These are phyloP conservation scores for Xylaria sp. DNA, from an alignment of 2,329 filamentous ascomycete species.

Conservation along the genomic window DNA sequence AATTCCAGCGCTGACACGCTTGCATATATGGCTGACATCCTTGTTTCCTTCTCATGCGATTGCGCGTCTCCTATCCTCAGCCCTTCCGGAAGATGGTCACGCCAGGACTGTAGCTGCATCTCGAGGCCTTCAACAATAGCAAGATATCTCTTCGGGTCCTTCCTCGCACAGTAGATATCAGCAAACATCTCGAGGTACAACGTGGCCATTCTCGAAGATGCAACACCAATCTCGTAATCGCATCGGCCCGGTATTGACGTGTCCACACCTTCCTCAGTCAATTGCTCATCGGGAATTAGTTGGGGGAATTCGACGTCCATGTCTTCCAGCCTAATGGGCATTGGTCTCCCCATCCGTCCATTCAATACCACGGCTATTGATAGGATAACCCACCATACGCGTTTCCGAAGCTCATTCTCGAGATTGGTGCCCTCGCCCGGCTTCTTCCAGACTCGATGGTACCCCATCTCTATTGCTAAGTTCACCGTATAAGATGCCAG, in stretches of 20 bases:
- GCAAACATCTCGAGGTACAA: constrained; percentile 79
- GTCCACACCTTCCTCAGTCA: constrained; percentile 73
- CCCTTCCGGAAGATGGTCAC: constrained; percentile 70
- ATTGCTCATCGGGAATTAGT: constrained; percentile 75
- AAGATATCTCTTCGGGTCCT: constrained; percentile 72
- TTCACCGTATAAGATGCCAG: constrained; percentile 73
- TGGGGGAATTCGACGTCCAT: constrained; percentile 83
- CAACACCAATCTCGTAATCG: constrained; percentile 73
- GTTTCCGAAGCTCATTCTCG: constrained; percentile 79
- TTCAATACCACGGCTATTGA: constrained; percentile 74
- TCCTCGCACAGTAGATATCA: constrained; percentile 77
- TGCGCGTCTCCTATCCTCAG: constrained; percentile 61
- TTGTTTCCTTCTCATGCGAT: constrained; percentile 55
- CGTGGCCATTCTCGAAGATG: constrained; percentile 72
- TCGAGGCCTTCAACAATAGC: constrained; percentile 73
- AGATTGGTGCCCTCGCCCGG: constrained; percentile 63
- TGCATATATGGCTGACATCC: constrained; percentile 65
- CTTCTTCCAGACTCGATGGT: constrained; percentile 75
- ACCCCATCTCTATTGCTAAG: constrained; percentile 77
- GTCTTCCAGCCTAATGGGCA: constrained; percentile 78
- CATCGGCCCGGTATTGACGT: constrained; percentile 67
- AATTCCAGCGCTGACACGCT: constrained; percentile 68
- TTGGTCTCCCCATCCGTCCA: constrained; percentile 80
- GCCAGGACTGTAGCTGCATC: constrained; percentile 70
- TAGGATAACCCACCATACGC: constrained; percentile 80